A percentile compares a stretch with the other conserved stretches of the same genome.
Conservation (phyloP, 768 basidiomycete genomes). For the Hericium erinaceus region DNA sequence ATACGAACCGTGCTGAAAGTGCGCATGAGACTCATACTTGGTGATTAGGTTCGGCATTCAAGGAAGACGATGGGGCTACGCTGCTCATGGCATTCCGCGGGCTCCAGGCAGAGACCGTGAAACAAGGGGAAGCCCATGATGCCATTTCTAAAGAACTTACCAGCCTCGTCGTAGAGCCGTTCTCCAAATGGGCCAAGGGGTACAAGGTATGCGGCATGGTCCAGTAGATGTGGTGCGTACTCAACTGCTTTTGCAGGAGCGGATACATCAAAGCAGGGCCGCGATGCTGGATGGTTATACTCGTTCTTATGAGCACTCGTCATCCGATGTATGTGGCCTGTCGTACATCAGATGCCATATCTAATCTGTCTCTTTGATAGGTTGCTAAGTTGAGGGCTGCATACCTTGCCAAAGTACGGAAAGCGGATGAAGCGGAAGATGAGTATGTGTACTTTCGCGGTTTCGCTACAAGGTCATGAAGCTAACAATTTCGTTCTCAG, state of each 20-base stretch:
- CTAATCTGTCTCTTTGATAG: conserved; percentile 18
- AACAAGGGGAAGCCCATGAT: conserved; percentile 69
- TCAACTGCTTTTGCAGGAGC: conserved; percentile 2
- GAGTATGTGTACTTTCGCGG: conserved; percentile 50
- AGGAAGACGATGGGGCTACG: conserved; percentile 78
- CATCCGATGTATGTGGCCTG: conserved; percentile 41
- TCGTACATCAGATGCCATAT: not conserved
- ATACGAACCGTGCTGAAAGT: conserved; percentile 29
- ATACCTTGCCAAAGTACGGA: conserved; percentile 69
- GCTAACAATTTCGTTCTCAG: conserved; percentile 30
- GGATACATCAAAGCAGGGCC: conserved; percentile 5
- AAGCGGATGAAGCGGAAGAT: conserved; percentile 88
- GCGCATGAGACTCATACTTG: not conserved
- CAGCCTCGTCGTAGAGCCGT: conserved; percentile 70
- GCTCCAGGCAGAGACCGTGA: conserved; percentile 60
- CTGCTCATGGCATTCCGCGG: conserved; percentile 73
- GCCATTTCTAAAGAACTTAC: conserved; percentile 67
- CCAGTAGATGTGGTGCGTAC: not conserved
- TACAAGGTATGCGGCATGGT: conserved; percentile 47
- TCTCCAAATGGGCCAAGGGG: conserved; percentile 65
- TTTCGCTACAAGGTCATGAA: not conserved
- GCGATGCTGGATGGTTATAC: conserved; percentile 24
- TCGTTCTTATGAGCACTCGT: conserved; percentile 58
- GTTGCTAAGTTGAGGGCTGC: conserved; percentile 60
- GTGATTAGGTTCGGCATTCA: conserved; percentile 50